Percentiles rank a stretch among this genome's conserved stretches.
Evolutionary conservation across 352 stramenopile species (phyloP).

Genomic region (Lagenidium sp.): DNA sequence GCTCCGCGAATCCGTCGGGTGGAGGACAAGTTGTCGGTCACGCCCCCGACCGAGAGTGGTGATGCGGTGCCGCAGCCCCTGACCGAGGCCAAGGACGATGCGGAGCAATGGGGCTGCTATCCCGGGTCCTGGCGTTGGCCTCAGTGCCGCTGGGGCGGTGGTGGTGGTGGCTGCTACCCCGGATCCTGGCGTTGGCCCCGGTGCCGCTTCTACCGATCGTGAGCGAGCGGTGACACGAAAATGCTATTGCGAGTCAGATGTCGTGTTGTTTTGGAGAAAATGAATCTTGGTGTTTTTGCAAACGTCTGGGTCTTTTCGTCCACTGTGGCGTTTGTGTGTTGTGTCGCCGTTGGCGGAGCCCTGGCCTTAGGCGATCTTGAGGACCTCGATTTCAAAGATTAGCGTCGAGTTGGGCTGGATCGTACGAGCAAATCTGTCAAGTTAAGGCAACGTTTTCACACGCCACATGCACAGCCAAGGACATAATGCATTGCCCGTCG

Average conservation of each 20-base stretch:
- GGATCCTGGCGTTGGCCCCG: conserved; percentile 4
- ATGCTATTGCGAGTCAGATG: background rate
- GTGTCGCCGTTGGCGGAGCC: too few species aligned
- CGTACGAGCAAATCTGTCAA: conserved; percentile 24
- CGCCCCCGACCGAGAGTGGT: too few species aligned
- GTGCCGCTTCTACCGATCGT: conserved; percentile 5
- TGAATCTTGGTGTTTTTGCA: background rate
- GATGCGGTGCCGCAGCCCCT: too few species aligned
- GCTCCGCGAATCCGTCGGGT: too few species aligned
- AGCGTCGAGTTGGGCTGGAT: conserved; percentile 91
- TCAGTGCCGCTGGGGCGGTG: conserved; percentile 8
- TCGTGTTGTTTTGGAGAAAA: background rate
- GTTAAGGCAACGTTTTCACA: conserved; percentile 12
- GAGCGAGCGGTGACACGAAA: background rate
- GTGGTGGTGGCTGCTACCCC: conserved; percentile 7
- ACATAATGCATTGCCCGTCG: conserved; percentile 9
- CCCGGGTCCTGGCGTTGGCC: conserved; percentile 13
- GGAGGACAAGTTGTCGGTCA: too few species aligned
- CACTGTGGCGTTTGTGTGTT: background rate
- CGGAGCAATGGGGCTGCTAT: conserved; percentile 6
- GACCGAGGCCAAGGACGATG: conserved; percentile 1
- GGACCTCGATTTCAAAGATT: conserved; percentile 91
- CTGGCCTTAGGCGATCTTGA: conserved; percentile 50
- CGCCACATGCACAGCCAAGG: too few species aligned
- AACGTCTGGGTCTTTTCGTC: background rate